phyloP scores from a whole-genome alignment of 345 rosid genomes.

The Limnanthes douglasii region DNA sequence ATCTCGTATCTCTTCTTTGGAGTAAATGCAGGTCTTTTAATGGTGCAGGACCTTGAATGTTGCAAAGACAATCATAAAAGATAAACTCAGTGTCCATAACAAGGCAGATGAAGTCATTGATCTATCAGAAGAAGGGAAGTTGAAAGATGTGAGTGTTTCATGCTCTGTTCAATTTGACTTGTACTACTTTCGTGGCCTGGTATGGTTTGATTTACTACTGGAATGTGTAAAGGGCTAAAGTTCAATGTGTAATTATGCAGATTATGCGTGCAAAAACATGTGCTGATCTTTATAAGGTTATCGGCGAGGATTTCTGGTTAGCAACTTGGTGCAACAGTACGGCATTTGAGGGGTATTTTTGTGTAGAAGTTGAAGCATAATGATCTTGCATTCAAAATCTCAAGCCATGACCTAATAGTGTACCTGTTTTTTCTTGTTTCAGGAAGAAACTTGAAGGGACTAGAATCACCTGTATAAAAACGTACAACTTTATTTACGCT shows the following conservation, averaged over 20 bases:
- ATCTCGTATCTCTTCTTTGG: neutral
- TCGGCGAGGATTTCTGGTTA: slow-evolving; percentile 97
- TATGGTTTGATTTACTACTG: too few species aligned
- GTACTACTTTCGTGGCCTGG: neutral
- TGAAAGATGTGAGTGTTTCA: slow-evolving; percentile 40
- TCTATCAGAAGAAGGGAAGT: slow-evolving; percentile 50
- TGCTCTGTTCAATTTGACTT: slow-evolving; percentile 6
- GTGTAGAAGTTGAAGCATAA: slow-evolving; percentile 4
- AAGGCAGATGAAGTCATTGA: slow-evolving; percentile 46
- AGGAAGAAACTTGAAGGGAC: slow-evolving; percentile 96
- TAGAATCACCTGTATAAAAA: slow-evolving; percentile 67
- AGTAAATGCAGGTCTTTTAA: slow-evolving; percentile 2
- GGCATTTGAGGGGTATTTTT: slow-evolving; percentile 57
- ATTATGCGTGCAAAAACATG: slow-evolving; percentile 56
- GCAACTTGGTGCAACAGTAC: slow-evolving; percentile 87
- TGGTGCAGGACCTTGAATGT: slow-evolving; percentile 52
- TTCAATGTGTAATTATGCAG: slow-evolving; percentile 24
- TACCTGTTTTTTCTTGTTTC: slow-evolving; percentile 17
- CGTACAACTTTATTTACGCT: slow-evolving; percentile 15
- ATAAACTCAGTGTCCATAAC: slow-evolving; percentile 47
- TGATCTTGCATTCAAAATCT: slow-evolving; percentile 6
- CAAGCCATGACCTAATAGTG: slow-evolving; percentile 5
- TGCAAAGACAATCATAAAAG: slow-evolving; percentile 67
- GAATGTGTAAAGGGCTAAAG: slow-evolving; percentile 1
- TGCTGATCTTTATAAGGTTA: slow-evolving; percentile 56